A percentile compares a stretch with the other conserved stretches of the same genome.
Conservation (phyloP, 1,139 yeast species). For the Geotrichum bryndzae region DNA sequence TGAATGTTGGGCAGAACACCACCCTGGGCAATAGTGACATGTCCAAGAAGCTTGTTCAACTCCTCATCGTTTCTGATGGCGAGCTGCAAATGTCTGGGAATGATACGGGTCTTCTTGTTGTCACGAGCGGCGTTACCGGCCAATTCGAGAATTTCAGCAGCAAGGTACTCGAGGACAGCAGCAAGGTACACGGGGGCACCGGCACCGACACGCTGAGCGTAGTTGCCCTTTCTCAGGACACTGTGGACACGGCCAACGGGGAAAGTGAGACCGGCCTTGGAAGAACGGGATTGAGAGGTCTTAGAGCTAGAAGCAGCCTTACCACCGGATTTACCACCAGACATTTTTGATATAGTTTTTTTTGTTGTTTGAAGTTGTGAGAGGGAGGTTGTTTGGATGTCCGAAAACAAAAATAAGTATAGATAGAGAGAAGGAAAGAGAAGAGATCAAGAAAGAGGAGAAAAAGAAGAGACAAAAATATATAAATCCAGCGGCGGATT, state of each 20-base stretch:
- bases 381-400: neutral
- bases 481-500: neutral
- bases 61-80: slow-evolving; percentile 99
- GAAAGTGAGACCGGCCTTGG: slow-evolving; percentile 97
- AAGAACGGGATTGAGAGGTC: slow-evolving; percentile 94
- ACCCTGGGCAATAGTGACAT: slow-evolving; percentile 94
- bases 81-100: slow-evolving; percentile 96
- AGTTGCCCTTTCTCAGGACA: slow-evolving; percentile 94
- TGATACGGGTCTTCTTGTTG: slow-evolving; percentile 95
- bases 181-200: slow-evolving; percentile 96
- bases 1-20: slow-evolving; percentile 95
- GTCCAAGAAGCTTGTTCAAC: slow-evolving; percentile 87
- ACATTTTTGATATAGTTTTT: slow-evolving; percentile 48
- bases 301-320: slow-evolving; percentile 88
- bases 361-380: neutral
- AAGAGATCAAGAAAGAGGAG: slow-evolving; percentile 23
- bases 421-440: slow-evolving; percentile 14
- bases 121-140: slow-evolving; percentile 99
- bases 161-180: slow-evolving; percentile 90
- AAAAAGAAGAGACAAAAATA: slow-evolving; percentile 5
- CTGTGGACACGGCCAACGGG: slow-evolving; percentile 99
- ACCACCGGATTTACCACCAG: slow-evolving; percentile 95
- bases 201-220: slow-evolving; percentile 98
- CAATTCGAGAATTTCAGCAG: slow-evolving; percentile 95
- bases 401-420: neutral